Base-by-base conservation (phyloP, 2,329 filamentous ascomycete species). In the Colletotrichum ledebouriae region DNA sequence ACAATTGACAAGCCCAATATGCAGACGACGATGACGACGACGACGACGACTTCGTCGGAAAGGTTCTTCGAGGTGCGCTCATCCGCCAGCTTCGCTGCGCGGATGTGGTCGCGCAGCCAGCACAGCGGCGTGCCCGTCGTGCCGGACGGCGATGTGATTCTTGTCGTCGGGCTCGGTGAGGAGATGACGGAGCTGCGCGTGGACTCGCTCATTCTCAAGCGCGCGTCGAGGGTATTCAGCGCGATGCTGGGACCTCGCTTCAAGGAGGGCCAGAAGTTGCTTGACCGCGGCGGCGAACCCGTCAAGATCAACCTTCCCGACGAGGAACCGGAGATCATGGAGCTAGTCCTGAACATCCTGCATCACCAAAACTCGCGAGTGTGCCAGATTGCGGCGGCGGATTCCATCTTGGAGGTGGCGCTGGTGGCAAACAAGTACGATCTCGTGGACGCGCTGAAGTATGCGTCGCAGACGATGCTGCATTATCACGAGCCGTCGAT, bases 291-390 rank as follows among this genome's bases (percentile, higher is more conserved):
- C 29, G 49, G 29, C 15, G 63, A 63, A 10, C 67, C 67, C n/a
- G 62, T 69, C n/a, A 73, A 76, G 57, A 67, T 79, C 29, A 64
- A 71, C 13, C 70, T 77, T 10, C 73, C 74, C 0, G 74, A 79
- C 5, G 78, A 80, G 56, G 71, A 79, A 50, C 69, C 75, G 0
- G 70, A 73, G 3, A 74, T 75, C 2, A 75, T 81, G 67, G 63
- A 71, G 9, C 68, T 79, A 0, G 29, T 80, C 5, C 73, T 80
- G 62, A 73, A 72, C 37, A 75, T 81, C 13, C 75, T 76, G 10
- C 78, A 79, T 56, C 50, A 69, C 10, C 70, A 74, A 11, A 75
- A 74, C 56, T 41, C 67, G 6, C 63, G 72, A 15, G 71, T 80
- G 6, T 76, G 76, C 6, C n/a, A 63, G 47, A 64, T 50, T 20